Conservation (phyloP, 176 grass and related monocot genomes). For the Rhynchospora breviuscula region DNA sequence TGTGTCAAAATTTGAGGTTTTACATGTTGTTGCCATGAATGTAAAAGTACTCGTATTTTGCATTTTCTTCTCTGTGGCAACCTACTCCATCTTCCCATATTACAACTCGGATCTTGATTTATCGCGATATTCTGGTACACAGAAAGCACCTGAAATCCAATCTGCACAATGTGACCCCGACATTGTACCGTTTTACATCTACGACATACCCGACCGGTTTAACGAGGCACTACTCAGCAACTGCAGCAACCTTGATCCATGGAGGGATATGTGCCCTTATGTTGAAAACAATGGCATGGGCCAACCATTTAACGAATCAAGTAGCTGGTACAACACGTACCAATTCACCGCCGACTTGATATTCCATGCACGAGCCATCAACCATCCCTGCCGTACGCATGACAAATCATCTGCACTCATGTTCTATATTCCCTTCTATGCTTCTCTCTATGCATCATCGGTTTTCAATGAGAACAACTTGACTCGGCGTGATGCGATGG, state of each 20-base stretch:
- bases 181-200: constrained; percentile 22
- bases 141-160: neutral
- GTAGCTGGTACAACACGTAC: constrained; percentile 27
- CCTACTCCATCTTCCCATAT: neutral
- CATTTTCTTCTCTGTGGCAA: neutral
- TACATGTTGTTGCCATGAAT: neutral
- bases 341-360: constrained; percentile 33
- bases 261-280: constrained; percentile 21
- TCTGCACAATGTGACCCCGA: neutral
- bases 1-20: no score
- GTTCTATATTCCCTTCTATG: constrained; percentile 36
- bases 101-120: constrained; percentile 8
- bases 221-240: neutral
- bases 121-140: neutral
- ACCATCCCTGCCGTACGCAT: constrained; percentile 37
- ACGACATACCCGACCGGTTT: constrained; percentile 28
- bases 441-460: constrained; percentile 24
- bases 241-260: neutral
- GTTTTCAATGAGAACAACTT: neutral
- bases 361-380: constrained; percentile 32
- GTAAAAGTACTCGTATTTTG: neutral
- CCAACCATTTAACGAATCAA: constrained; percentile 1
- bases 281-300: constrained; percentile 23
- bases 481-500: constrained; percentile 19
- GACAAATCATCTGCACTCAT: neutral